Evolutionary conservation across 1,139 yeast species (phyloP).

Genomic region (Hanseniaspora sp.): DNA sequence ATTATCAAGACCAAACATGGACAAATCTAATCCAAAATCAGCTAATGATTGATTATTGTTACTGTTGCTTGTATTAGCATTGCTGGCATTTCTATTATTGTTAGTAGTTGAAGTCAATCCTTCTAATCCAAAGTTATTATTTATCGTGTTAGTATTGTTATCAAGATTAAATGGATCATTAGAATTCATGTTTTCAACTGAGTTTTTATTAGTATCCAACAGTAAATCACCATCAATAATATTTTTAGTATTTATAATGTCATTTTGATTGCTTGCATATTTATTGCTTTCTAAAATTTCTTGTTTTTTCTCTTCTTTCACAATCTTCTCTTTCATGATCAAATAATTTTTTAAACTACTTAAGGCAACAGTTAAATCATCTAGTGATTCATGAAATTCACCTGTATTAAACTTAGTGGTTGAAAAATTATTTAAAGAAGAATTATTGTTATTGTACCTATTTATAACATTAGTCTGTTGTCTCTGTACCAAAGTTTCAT

Average conservation of each 20-base stretch:
- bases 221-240: neutral
- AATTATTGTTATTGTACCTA: conserved; percentile 9
- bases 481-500: conserved; percentile 5
- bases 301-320: conserved; percentile 8
- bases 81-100: neutral
- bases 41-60: neutral
- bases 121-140: neutral
- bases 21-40: conserved; percentile 14
- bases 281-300: conserved; percentile 8
- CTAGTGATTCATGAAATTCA: conserved; percentile 7
- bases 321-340: neutral
- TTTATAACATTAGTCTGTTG: conserved; percentile 8
- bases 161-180: conserved; percentile 5
- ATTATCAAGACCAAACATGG: conserved; percentile 14
- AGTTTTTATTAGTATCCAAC: neutral
- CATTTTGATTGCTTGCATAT: neutral
- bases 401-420: neutral
- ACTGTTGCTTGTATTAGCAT: neutral
- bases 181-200: neutral
- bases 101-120: neutral
- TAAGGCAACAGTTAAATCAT: conserved; percentile 6
- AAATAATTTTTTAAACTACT: conserved; percentile 6
- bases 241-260: too few species aligned
- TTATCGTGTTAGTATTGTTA: neutral
- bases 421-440: neutral